These are phyloP conservation scores for Podospora bellae-mahoneyi DNA, from an alignment of 495 filamentous ascomycete species.

Conservation along the genomic window DNA sequence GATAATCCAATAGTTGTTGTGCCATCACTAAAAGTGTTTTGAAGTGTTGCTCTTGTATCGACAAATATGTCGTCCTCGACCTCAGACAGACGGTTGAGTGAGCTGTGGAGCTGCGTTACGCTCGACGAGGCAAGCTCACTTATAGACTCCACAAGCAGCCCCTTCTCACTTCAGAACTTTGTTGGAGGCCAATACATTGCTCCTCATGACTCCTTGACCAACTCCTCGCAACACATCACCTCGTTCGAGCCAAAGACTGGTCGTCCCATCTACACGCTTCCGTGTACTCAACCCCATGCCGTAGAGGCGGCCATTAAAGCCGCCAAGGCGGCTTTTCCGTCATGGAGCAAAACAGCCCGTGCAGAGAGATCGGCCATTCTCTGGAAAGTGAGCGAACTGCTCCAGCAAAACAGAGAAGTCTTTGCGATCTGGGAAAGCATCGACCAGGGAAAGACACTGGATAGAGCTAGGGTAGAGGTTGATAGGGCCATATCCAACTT, in stretches of 20 bases:
- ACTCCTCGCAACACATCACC: slow-evolving; percentile 9
- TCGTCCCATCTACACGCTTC: slow-evolving; percentile 16
- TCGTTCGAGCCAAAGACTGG: slow-evolving; percentile 28
- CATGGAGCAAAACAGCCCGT: slow-evolving; percentile 29
- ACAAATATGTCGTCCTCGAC: background rate
- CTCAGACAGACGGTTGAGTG: background rate
- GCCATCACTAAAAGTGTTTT: background rate
- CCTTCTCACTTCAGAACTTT: slow-evolving; percentile 18
- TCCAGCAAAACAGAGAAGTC: slow-evolving; percentile 24
- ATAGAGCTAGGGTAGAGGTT: slow-evolving; percentile 27
- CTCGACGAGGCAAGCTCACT: slow-evolving; percentile 19
- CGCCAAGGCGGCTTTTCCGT: slow-evolving; percentile 24
- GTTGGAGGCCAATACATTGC: slow-evolving; percentile 14
- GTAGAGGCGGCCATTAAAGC: slow-evolving; percentile 21
- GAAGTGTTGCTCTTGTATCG: background rate
- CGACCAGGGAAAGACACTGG: slow-evolving; percentile 31
- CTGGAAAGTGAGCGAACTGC: slow-evolving; percentile 23
- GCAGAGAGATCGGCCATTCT: slow-evolving; percentile 23
- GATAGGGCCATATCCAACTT: slow-evolving; percentile 31
- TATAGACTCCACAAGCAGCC: slow-evolving; percentile 5
- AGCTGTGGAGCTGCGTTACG: slow-evolving; percentile 19
- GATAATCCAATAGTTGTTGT: background rate
- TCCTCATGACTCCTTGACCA: background rate
- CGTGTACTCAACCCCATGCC: slow-evolving; percentile 15
- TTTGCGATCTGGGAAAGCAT: slow-evolving; percentile 36